A percentile compares a stretch with the other conserved stretches of the same genome.
phyloP scores from a whole-genome alignment of 805 yeast species.

The Debaryomyces maramus region DNA sequence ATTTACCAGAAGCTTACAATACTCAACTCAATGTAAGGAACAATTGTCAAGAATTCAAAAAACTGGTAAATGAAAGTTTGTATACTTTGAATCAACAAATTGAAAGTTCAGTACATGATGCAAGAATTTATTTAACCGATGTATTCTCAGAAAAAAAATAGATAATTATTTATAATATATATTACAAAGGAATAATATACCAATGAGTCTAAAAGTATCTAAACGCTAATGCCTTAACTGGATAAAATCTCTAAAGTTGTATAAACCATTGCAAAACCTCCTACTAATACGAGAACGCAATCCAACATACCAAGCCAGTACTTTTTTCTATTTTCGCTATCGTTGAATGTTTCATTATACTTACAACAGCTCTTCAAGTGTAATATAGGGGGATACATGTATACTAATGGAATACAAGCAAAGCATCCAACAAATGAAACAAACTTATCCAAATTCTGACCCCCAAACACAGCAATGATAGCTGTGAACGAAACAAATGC shows the following conservation, averaged over 20 bases:
- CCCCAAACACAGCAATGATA: slow-evolving; percentile 63
- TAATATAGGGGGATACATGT: slow-evolving; percentile 80
- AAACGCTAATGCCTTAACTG: background rate
- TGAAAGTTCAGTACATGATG: slow-evolving; percentile 24
- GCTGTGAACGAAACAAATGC: slow-evolving; percentile 55
- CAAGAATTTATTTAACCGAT: slow-evolving; percentile 19
- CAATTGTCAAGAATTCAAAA: slow-evolving; percentile 10
- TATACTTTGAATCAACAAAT: slow-evolving; percentile 16
- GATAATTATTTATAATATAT: slow-evolving; percentile 6
- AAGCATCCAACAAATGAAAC: slow-evolving; percentile 82
- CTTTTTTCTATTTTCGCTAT: slow-evolving; percentile 28
- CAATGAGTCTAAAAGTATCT: no score
- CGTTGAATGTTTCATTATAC: slow-evolving; percentile 14
- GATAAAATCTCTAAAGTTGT: slow-evolving; percentile 60
- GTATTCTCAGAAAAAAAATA: slow-evolving; percentile 9
- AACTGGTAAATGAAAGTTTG: slow-evolving; percentile 9
- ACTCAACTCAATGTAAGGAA: slow-evolving; percentile 16
- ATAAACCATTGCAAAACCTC: slow-evolving; percentile 62
- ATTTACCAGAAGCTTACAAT: slow-evolving; percentile 31
- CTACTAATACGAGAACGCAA: slow-evolving; percentile 50
- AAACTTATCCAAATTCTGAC: slow-evolving; percentile 66
- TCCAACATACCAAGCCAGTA: slow-evolving; percentile 46
- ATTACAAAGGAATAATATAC: background rate
- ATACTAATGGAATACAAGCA: slow-evolving; percentile 83
- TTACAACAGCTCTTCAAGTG: slow-evolving; percentile 56